These are phyloP conservation scores for Penicillium verrucosum DNA, from an alignment of 2,329 filamentous ascomycete genomes.

Conservation along the genomic window DNA sequence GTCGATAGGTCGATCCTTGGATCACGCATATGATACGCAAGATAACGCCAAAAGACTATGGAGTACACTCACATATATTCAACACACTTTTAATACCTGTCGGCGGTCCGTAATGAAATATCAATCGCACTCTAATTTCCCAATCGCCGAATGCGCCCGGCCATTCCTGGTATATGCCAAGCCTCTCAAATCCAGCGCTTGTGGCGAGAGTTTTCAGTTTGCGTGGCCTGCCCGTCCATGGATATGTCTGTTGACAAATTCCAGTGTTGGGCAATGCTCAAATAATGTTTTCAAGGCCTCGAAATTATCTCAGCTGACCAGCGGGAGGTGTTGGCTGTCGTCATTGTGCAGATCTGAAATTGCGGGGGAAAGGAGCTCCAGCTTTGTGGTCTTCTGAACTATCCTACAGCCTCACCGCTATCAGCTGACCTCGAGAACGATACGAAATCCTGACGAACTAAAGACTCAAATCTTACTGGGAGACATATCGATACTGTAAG, in stretches of 20 bases:
- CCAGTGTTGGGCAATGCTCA: not conserved
- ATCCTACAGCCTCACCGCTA: too few relatives aligned
- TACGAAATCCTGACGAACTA: too few relatives aligned
- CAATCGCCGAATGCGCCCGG: constrained; percentile 1
- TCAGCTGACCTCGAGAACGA: too few relatives aligned
- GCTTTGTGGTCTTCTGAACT: not conserved
- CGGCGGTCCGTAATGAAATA: not conserved
- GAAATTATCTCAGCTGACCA: constrained; percentile 14
- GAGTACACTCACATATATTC: not conserved
- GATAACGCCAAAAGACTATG: not conserved
- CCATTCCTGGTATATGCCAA: constrained; percentile 13
- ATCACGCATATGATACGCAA: not conserved
- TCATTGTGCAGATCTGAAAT: constrained; percentile 17
- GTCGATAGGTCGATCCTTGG: constrained; percentile 1
- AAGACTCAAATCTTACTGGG: too few relatives aligned
- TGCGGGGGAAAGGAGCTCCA: constrained; percentile 2
- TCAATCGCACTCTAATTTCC: not conserved
- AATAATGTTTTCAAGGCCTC: not conserved
- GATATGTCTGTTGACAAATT: not conserved
- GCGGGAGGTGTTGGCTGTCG: constrained; percentile 4
- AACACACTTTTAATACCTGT: too few relatives aligned
- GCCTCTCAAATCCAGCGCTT: constrained; percentile 3
- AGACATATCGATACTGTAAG: too few relatives aligned
- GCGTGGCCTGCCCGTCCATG: not conserved
- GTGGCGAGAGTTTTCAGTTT: not conserved